Evolutionary conservation across 495 filamentous ascomycete species (phyloP), one percentile per base, ranked within the genome.

Genomic region (Neurospora sp.): DNA sequence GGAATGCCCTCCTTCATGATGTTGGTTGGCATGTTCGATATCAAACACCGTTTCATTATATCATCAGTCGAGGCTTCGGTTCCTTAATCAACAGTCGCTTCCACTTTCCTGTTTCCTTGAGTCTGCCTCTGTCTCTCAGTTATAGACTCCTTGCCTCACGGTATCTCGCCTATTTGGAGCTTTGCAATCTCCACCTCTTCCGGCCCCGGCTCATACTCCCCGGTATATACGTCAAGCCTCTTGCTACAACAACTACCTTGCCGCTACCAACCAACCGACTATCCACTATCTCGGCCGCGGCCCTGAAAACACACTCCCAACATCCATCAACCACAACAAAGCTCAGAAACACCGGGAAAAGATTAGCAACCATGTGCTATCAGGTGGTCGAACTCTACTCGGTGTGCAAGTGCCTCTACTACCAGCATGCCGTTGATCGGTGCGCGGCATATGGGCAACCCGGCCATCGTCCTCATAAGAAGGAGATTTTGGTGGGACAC

Each of bases 371-470:
- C 61, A 94, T 94, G 92, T 94, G 92, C 78, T 89, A 89, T 78
- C 86, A 90, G 79, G 81, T 94, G 73, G 83, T 92, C 76, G 91
- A 94, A 79, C 88, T 90, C 41, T 96, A 90, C 81, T 87, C 92
- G 8, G 92, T 90, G 71, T 96, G 93, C 87, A 84, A 88, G 71
- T 96, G 93, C 79, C 82, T 93, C 77, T 96, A 96, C 84, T 92
- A 92, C 83, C 84, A 88, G 71, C 93, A 96, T 81, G 87, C 87
- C 31, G 85, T 93, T 73, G 91, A 94, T 74, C 90, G 90, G 73
- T 96, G 93, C 79, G 79, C 86, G 27, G 85, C 89, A 61, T 90
- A 90, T 76, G 89, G 90, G 38, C 59, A 40, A 12, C 71, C 59
- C 16, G 71, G 53, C 16, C 59, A 69, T 31, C 16, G 27, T 65